Evolutionary conservation across 495 filamentous ascomycete genomes (phyloP), one percentile per base, ranked within the genome.

Genomic region (Oidiodendron maius): DNA sequence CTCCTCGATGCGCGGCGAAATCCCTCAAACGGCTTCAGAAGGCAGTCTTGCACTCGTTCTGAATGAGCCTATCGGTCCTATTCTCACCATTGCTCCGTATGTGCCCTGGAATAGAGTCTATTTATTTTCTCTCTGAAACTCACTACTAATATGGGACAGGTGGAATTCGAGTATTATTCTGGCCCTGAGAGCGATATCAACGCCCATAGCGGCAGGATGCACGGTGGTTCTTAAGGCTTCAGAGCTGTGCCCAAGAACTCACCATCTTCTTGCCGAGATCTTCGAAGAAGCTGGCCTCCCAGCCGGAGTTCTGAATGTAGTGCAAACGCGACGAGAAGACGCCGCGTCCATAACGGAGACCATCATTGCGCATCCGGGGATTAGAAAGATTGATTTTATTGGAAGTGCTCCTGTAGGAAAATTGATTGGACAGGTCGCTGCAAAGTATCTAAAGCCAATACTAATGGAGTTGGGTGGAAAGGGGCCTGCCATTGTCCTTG

Each of bases 191-290:
- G 72, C 87, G 1, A 64, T 89, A 15, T 65, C 81, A 28, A 75
- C 56, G 84, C 90, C 20, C 70, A 94, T 36, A 88, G 87, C n/a
- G 3, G 81, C 81, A 0, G 90, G 90, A 20, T 87, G 86, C 58
- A 88, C 86, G 3, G 72, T 75, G 37, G 71, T 91, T 10, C 66
- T 91, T 10, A 91, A 91, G 60, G 83, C 81, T 26, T 80, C 82
- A 4, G 90, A 95, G 61, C 65, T 81, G 30, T 81, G 82, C 12
- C 89, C 90, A 4, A 82, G 81, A 42, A 79, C 75, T 50, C 86
- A 87, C 70, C 86, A 77, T 72, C 79, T 77, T 30, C 71, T 95
- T 35, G 78, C 78, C 23, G 78, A 80, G 24, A 60, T 86, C 55
- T 77, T 91, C 61, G 71, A 72, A 16, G 79, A 88, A 61, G 87